Conservation (phyloP, 2,329 filamentous ascomycete species). For the Immersiporthe knoxdaviesiana region DNA sequence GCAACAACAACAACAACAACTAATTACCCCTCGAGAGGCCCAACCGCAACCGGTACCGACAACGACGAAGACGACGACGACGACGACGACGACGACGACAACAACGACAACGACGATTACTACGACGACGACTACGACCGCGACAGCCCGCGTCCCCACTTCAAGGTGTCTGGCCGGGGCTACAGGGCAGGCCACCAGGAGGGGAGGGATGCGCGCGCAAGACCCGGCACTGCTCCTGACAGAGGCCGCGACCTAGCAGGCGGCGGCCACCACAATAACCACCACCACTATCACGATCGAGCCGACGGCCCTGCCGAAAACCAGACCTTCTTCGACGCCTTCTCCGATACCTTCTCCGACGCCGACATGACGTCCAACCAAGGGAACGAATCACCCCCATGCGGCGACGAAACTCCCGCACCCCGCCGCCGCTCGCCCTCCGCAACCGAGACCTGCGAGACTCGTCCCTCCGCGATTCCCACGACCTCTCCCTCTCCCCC, state of each 20-base stretch:
- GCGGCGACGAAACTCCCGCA: slow-evolving; percentile 32
- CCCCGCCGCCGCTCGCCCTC: slow-evolving; percentile 34
- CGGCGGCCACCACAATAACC: neutral
- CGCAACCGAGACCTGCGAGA: slow-evolving; percentile 34
- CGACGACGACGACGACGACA: neutral
- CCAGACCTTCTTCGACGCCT: slow-evolving; percentile 40
- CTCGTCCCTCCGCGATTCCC: slow-evolving; percentile 61
- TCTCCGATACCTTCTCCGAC: slow-evolving; percentile 45
- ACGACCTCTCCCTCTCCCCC: slow-evolving; percentile 83
- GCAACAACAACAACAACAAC: neutral
- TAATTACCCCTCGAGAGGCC: too few species aligned
- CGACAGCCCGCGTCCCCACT: slow-evolving; percentile 21
- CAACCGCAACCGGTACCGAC: too few species aligned
- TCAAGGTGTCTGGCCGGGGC: slow-evolving; percentile 18
- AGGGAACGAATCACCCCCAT: slow-evolving; percentile 32
- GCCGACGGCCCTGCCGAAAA: slow-evolving; percentile 32
- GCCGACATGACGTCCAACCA: slow-evolving; percentile 33
- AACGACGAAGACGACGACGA: too few species aligned
- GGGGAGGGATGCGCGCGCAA: slow-evolving; percentile 25
- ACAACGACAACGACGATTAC: neutral
- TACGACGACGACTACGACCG: slow-evolving; percentile 36
- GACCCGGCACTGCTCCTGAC: slow-evolving; percentile 17
- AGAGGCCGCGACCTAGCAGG: slow-evolving; percentile 15
- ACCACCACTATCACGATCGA: slow-evolving; percentile 24
- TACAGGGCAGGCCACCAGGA: slow-evolving; percentile 18